Evolutionary conservation across 2,329 filamentous ascomycete species (phyloP).

Genomic region (Chaetomium strumarium): DNA sequence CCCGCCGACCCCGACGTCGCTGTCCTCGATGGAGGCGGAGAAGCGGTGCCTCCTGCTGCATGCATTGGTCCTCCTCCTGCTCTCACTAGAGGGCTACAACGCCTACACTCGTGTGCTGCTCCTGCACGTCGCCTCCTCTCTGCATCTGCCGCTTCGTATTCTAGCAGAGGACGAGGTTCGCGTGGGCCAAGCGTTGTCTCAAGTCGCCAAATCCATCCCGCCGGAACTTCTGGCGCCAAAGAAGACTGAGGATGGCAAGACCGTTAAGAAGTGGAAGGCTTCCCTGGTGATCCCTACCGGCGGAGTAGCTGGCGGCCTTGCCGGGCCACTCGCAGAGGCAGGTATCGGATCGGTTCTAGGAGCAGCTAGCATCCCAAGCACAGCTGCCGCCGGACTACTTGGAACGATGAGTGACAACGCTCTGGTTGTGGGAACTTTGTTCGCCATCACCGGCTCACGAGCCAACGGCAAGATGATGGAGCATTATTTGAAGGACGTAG

Average conservation of each 20-base stretch:
- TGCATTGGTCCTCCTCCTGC: constrained; percentile 61
- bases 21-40: constrained; percentile 54
- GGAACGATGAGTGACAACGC: constrained; percentile 75
- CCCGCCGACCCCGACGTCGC: constrained; percentile 53
- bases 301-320: constrained; percentile 68
- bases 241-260: constrained; percentile 58
- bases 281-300: constrained; percentile 60
- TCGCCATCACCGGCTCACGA: constrained; percentile 82
- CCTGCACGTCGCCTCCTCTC: constrained; percentile 61
- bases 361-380: constrained; percentile 67
- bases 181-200: constrained; percentile 67
- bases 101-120: constrained; percentile 68
- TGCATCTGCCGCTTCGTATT: constrained; percentile 59
- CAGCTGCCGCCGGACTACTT: constrained; percentile 70
- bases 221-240: constrained; percentile 60
- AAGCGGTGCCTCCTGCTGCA: constrained; percentile 66
- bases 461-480: constrained; percentile 86
- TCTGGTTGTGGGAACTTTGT: constrained; percentile 74
- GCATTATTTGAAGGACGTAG: constrained; percentile 76
- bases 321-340: constrained; percentile 68
- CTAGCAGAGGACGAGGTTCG: constrained; percentile 68
- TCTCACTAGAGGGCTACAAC: constrained; percentile 73
- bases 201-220: constrained; percentile 62
- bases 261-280: constrained; percentile 66
- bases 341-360: constrained; percentile 75